phyloP scores from a whole-genome alignment of 106 monocot species.

The Amphibolis antarctica region DNA sequence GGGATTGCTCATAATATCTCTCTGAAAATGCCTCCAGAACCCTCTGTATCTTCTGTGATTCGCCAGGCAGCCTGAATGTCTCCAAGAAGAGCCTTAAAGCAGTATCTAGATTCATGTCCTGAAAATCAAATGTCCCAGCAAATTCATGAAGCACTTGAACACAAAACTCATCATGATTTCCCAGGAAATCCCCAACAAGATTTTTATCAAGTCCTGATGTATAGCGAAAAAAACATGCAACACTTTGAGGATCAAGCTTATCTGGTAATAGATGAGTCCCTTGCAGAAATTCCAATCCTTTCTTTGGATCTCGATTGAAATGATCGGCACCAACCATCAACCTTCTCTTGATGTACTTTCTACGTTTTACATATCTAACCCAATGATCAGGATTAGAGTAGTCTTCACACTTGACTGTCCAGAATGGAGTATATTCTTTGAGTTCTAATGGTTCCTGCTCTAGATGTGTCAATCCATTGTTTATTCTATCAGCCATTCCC shows the following conservation, averaged over 20 bases:
- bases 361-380: slow-evolving; percentile 10
- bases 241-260: slow-evolving; percentile 26
- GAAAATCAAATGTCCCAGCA: slow-evolving; percentile 23
- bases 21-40: slow-evolving; percentile 26
- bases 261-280: slow-evolving; percentile 17
- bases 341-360: slow-evolving; percentile 20
- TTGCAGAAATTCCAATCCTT: slow-evolving; percentile 24
- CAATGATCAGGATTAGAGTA: slow-evolving; percentile 21
- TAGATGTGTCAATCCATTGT: not conserved
- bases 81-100: slow-evolving; percentile 23
- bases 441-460: slow-evolving; percentile 3
- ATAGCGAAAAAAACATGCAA: slow-evolving; percentile 21
- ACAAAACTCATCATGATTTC: slow-evolving; percentile 25
- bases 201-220: slow-evolving; percentile 24
- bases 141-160: slow-evolving; percentile 23
- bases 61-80: slow-evolving; percentile 23
- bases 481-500: slow-evolving; percentile 14
- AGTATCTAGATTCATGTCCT: slow-evolving; percentile 25
- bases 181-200: slow-evolving; percentile 23
- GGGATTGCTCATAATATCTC: slow-evolving; percentile 22
- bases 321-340: slow-evolving; percentile 23
- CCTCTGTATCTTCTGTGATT: slow-evolving; percentile 28
- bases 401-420: slow-evolving; percentile 22
- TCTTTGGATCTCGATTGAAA: slow-evolving; percentile 24
- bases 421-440: slow-evolving; percentile 21